Evolutionary conservation across 805 yeast genomes (phyloP).

Genomic region (Candida ficus): DNA sequence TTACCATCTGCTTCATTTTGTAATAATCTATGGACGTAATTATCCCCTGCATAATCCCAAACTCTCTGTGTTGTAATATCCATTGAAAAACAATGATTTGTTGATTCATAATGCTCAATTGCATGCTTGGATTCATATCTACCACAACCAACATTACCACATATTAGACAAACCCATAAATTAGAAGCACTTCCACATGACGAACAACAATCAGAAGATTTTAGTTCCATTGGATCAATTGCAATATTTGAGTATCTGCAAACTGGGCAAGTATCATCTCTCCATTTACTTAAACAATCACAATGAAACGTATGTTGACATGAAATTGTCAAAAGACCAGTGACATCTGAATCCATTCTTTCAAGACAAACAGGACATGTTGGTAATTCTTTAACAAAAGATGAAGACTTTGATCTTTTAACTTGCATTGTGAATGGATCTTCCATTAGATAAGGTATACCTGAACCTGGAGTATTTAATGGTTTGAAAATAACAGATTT

Average conservation of each 20-base stretch:
- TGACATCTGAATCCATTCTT: conserved; percentile 71
- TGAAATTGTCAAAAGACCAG: conserved; percentile 82
- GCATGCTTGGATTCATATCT: conserved; percentile 85
- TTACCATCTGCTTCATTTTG: conserved; percentile 89
- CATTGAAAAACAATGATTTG: conserved; percentile 90
- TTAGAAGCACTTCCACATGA: conserved; percentile 56
- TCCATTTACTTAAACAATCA: conserved; percentile 82
- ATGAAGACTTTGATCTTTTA: conserved; percentile 16
- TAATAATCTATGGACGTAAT: conserved; percentile 79
- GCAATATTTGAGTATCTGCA: conserved; percentile 66
- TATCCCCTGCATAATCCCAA: conserved; percentile 93
- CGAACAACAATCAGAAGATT: conserved; percentile 33
- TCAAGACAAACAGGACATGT: conserved; percentile 93
- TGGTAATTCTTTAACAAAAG: conserved; percentile 58
- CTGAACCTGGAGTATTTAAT: conserved; percentile 22
- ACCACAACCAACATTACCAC: conserved; percentile 93
- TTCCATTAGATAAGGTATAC: conserved; percentile 61
- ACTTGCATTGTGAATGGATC: conserved; percentile 61
- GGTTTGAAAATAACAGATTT: conserved; percentile 31
- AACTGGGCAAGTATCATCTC: conserved; percentile 86
- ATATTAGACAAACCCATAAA: conserved; percentile 83
- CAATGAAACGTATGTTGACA: conserved; percentile 95
- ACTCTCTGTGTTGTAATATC: conserved; percentile 79
- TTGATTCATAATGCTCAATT: conserved; percentile 66
- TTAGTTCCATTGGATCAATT: conserved; percentile 19